These are phyloP conservation scores for Termitomyces sp. DNA, from an alignment of 768 basidiomycete species.

Conservation along the genomic window DNA sequence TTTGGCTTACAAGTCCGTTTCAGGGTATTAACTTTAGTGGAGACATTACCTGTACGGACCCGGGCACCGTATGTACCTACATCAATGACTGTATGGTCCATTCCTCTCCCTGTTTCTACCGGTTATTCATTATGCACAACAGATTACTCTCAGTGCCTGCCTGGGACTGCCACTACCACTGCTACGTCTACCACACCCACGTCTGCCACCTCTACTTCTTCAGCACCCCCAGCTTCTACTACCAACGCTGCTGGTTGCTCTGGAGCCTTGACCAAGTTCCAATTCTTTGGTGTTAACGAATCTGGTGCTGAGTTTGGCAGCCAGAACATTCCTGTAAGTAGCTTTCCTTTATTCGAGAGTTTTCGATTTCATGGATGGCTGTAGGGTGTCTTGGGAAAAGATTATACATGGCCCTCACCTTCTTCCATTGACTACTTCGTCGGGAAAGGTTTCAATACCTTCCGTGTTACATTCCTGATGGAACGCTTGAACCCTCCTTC, in stretches of 20 bases:
- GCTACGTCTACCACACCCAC: conserved; percentile 21
- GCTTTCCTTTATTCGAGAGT: neutral
- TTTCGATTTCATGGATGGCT: neutral
- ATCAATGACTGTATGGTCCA: conserved; percentile 34
- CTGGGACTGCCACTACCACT: conserved; percentile 20
- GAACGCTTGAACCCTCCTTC: conserved; percentile 52
- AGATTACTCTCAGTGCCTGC: conserved; percentile 48
- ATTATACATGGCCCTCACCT: conserved; percentile 47
- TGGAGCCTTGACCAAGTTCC: conserved; percentile 46
- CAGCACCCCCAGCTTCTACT: conserved; percentile 20
- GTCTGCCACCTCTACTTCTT: conserved; percentile 27
- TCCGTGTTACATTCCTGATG: conserved; percentile 57
- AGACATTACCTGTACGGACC: conserved; percentile 33
- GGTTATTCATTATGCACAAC: neutral
- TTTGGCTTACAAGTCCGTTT: neutral
- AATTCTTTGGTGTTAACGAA: conserved; percentile 59
- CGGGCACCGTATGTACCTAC: conserved; percentile 35
- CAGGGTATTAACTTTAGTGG: conserved; percentile 40
- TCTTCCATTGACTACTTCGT: conserved; percentile 45
- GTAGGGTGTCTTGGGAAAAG: conserved; percentile 32
- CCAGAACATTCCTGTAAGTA: conserved; percentile 38
- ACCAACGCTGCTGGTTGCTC: conserved; percentile 29
- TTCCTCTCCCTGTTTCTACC: neutral
- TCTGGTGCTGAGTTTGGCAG: conserved; percentile 60
- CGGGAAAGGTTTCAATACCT: conserved; percentile 51